Base-by-base conservation (phyloP, 176 grass and related monocot species). In the Musa beccarii region DNA sequence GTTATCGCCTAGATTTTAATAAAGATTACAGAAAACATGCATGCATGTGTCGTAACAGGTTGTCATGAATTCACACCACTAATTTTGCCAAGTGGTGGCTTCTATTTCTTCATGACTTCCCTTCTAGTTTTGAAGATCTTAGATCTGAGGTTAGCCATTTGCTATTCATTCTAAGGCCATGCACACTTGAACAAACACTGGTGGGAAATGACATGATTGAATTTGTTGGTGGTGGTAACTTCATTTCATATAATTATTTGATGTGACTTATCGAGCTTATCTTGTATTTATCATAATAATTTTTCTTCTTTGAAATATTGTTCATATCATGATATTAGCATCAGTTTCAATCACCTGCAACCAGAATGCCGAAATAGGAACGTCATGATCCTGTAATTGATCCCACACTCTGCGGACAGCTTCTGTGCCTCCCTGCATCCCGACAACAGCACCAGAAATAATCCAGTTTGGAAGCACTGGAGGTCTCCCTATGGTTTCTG, bases 341-440 rank as follows among this genome's bases (percentile, higher is more conserved):
- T 20, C 8, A 49, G 66, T 29, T 43, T 20, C 52, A 15, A 68
- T 73, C 59, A 96, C 89, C 92, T 96, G 92, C 56, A 96, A 78
- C 93, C 93, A 96, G 81, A 96, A 92, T 11, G 93, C 89, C 3
- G 93, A 83, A 80, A 96, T 63, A 24, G 93, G 89, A 75, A 92
- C 89, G 3, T 88, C 85, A 75, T 88, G 74, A 6, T 88, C 89
- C 55, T 87, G 87, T 55, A 92, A 86, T 81, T 85, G 85, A 0
- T 83, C 65, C 93, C 89, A 96, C 8, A 90, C 89, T 8, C 79
- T 63, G 64, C 85, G 85, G 24, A 96, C 93, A 21, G 83, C 28
- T 50, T 76, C 85, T 0, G 93, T 92, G 51, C 93, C 93, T 14
- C 93, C 93, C 83, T 96, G 93, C 85, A 92, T 96, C 29, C 93